Evolutionary conservation across 2,329 filamentous ascomycete genomes (phyloP).

Genomic region (Stagonosporopsis vannaccii): DNA sequence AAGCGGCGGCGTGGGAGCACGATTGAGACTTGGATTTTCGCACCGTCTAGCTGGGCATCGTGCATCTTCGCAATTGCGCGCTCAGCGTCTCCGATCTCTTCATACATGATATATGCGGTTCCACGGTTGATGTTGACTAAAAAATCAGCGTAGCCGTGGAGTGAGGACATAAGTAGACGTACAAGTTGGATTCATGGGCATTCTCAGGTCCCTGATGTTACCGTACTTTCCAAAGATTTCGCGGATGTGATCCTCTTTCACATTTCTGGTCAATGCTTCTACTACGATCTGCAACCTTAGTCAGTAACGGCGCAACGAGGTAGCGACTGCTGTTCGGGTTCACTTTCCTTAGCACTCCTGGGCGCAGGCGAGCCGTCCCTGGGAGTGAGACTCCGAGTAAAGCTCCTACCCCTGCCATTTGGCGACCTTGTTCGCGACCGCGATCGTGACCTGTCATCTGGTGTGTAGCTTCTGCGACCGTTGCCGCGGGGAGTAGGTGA

Average conservation of each 20-base stretch:
- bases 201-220: constrained; percentile 82
- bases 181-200: constrained; percentile 90
- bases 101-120: constrained; percentile 90
- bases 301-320: constrained; percentile 10
- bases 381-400: constrained; percentile 46
- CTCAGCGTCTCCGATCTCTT: constrained; percentile 79
- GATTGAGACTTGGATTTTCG: constrained; percentile 84
- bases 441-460: constrained; percentile 37
- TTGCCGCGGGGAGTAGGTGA: constrained; percentile 45
- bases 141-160: constrained; percentile 13
- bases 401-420: constrained; percentile 42
- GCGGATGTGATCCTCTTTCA: constrained; percentile 84
- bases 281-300: constrained; percentile 76
- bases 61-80: constrained; percentile 95
- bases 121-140: constrained; percentile 88
- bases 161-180: constrained; percentile 45
- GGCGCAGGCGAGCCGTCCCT: constrained; percentile 44
- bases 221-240: constrained; percentile 95
- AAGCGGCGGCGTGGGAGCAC: constrained; percentile 85
- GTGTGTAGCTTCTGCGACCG: constrained; percentile 45
- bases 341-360: constrained; percentile 49
- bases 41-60: constrained; percentile 90
- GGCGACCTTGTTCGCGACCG: constrained; percentile 36
- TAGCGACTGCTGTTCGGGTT: background rate
- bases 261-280: constrained; percentile 93